Base-by-base conservation (phyloP, 495 filamentous ascomycete genomes). In the Lindgomyces ingoldianus region DNA sequence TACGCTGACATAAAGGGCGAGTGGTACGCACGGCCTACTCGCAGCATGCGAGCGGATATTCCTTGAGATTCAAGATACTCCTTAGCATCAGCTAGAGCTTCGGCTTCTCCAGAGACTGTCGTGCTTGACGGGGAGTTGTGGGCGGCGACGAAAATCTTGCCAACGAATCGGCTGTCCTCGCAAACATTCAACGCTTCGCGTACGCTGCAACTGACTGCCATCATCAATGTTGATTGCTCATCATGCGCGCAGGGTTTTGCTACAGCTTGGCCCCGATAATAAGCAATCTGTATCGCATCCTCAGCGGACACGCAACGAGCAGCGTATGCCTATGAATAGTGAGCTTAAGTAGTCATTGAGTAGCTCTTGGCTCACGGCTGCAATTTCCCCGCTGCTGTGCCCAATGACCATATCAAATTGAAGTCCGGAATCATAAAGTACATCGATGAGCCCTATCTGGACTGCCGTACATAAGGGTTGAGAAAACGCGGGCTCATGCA, bases 251-350 rank as follows among this genome's bases (percentile, higher is more conserved):
- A 12, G 50, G 49, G 21, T 50, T 1, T 4, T 27, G 36, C 11
- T 60, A 49, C 3, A 50, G 22, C n/a, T n/a, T n/a, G n/a, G 19
- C 64, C 79, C 2, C 80, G 73, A 44, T 75, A 78, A 47, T 77
- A 82, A 1, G 78, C 75, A 47, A 74, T 52, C 0, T 62, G 57
- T 8, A 79, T 77, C 1, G 80, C 84, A 71, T 76, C 81, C 64
- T 53, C 60, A 14, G 74, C 70, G 0, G 47, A 24, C 1, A 67
- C 10, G 36, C 21, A 62, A 22, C 50, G 41, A 30, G 57, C 57
- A n/a, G 64, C 57, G 30, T 60, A 59, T 18, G 64, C 64, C 11
- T n/a, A n/a, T n/a, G n/a, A n/a, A n/a, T n/a, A n/a, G n/a, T n/a
- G n/a, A n/a, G n/a, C n/a, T n/a, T n/a, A n/a, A n/a, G n/a, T n/a